phyloP scores from a whole-genome alignment of 2,329 filamentous ascomycete genomes.

The Chaetomium sp. region DNA sequence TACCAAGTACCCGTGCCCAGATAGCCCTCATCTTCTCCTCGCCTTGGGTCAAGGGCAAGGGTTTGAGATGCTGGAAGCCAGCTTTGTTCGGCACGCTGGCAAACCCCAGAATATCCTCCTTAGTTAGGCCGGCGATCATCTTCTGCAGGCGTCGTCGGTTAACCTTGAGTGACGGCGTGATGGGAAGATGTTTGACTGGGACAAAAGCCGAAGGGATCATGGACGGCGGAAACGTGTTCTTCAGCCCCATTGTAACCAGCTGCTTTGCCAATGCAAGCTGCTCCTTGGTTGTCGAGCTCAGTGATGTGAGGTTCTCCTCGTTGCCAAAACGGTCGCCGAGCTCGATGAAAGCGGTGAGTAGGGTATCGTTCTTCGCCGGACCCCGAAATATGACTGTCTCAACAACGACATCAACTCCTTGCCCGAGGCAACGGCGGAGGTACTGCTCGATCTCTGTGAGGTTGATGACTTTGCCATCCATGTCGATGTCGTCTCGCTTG shows the following conservation, averaged over 20 bases:
- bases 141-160: conserved; percentile 52
- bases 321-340: conserved; percentile 46
- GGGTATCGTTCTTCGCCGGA: conserved; percentile 38
- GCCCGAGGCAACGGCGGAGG: conserved; percentile 51
- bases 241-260: conserved; percentile 47
- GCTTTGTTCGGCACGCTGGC: conserved; percentile 43
- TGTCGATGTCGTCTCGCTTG: conserved; percentile 46
- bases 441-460: conserved; percentile 51
- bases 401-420: conserved; percentile 51
- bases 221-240: conserved; percentile 43
- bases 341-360: conserved; percentile 54
- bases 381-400: conserved; percentile 52
- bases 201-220: conserved; percentile 54
- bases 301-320: conserved; percentile 43
- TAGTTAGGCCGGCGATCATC: conserved; percentile 47
- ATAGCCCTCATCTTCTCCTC: conserved; percentile 52
- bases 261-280: conserved; percentile 48
- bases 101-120: conserved; percentile 48
- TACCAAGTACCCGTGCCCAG: conserved; percentile 49
- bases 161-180: conserved; percentile 54
- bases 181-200: conserved; percentile 51
- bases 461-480: conserved; percentile 46
- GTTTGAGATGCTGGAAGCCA: conserved; percentile 45
- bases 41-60: conserved; percentile 50
- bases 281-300: conserved; percentile 47